Conservation (phyloP, 352 stramenopile species). For the Pythium aristosporum region DNA sequence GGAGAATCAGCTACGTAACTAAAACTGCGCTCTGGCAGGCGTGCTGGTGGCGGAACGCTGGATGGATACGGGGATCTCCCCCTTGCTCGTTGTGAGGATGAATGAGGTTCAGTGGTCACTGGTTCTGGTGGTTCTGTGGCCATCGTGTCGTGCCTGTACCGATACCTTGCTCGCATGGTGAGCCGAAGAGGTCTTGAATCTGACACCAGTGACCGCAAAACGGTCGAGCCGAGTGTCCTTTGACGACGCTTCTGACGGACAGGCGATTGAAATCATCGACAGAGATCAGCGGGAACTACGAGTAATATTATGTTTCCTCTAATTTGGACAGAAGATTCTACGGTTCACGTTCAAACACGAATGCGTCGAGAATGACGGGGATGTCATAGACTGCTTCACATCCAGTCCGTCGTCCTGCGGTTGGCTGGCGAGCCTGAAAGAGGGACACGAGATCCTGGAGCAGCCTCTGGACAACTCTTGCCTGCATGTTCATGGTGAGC, state of each 20-base stretch:
- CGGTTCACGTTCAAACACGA: conserved; percentile 7
- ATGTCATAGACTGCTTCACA: conserved; percentile 13
- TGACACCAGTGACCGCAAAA: too few species aligned
- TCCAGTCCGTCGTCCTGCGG: not conserved
- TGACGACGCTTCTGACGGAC: too few species aligned
- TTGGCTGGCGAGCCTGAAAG: conserved; percentile 5
- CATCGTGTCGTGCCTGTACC: too few species aligned
- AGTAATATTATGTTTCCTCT: not conserved
- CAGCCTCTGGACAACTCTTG: conserved; percentile 3
- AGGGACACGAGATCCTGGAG: not conserved
- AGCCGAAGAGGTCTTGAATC: too few species aligned
- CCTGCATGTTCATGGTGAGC: not conserved
- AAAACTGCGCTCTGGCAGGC: not conserved
- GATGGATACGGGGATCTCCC: not conserved
- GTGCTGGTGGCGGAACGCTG: not conserved
- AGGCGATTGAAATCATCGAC: too few species aligned
- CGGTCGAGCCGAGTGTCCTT: too few species aligned
- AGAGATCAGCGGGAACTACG: not conserved
- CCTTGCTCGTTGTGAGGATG: not conserved
- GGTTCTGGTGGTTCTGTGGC: too few species aligned
- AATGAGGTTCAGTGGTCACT: too few species aligned
- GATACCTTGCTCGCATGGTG: too few species aligned
- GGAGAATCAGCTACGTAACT: too few species aligned
- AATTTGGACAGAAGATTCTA: not conserved
- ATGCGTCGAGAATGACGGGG: conserved; percentile 5